A percentile compares a stretch with the other conserved stretches of the same genome.
These are phyloP conservation scores for Nakazawaea wickerhamii DNA, from an alignment of 805 yeast species.

Conservation along the genomic window DNA sequence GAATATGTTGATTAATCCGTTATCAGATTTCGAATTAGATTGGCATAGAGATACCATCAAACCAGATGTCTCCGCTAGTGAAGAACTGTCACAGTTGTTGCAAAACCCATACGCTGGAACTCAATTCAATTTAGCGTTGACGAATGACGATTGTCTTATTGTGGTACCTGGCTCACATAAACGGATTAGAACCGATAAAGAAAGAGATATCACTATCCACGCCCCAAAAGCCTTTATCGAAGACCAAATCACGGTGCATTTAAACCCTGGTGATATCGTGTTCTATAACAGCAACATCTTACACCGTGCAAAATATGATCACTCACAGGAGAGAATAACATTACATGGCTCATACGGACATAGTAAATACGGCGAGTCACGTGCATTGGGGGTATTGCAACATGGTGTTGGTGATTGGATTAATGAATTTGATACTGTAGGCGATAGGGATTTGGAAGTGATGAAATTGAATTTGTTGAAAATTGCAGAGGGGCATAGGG, in stretches of 20 bases:
- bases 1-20: slow-evolving; percentile 48
- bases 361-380: slow-evolving; percentile 30
- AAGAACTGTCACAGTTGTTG: slow-evolving; percentile 36
- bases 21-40: slow-evolving; percentile 45
- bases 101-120: slow-evolving; percentile 40
- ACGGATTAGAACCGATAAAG: slow-evolving; percentile 39
- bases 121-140: slow-evolving; percentile 46
- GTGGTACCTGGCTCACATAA: slow-evolving; percentile 44
- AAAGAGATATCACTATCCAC: slow-evolving; percentile 33
- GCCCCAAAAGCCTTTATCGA: slow-evolving; percentile 29
- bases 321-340: slow-evolving; percentile 35
- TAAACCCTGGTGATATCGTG: slow-evolving; percentile 45
- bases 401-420: slow-evolving; percentile 48
- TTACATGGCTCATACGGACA: slow-evolving; percentile 49
- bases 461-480: slow-evolving; percentile 34
- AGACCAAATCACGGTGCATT: slow-evolving; percentile 34
- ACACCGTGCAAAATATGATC: slow-evolving; percentile 40
- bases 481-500: slow-evolving; percentile 33
- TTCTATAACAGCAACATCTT: slow-evolving; percentile 46
- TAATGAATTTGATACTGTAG: slow-evolving; percentile 25
- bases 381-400: slow-evolving; percentile 49
- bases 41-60: slow-evolving; percentile 50
- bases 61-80: slow-evolving; percentile 39
- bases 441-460: slow-evolving; percentile 14
- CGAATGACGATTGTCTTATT: slow-evolving; percentile 40